Percentiles rank a stretch among this genome's conserved stretches.
Conservation (phyloP, 768 basidiomycete genomes). For the Phaffia australis region DNA sequence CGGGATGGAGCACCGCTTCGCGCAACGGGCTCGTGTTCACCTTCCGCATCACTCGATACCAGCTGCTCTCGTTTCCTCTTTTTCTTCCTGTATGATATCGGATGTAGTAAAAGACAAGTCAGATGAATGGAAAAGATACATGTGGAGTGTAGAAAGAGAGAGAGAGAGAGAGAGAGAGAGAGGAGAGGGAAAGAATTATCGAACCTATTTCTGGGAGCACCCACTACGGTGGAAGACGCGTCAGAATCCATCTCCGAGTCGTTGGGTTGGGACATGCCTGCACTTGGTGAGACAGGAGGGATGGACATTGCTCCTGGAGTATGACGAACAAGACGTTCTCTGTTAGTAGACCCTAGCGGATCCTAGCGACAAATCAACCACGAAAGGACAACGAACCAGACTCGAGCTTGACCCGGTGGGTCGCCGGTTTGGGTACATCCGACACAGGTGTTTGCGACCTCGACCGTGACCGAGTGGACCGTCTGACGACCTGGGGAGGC, state of each 20-base stretch:
- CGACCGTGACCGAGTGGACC: not conserved
- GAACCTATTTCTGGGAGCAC: not conserved
- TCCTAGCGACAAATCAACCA: too few species aligned
- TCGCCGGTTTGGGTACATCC: too few species aligned
- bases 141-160: not conserved
- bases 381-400: too few species aligned
- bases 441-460: not conserved
- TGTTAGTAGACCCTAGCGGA: not conserved
- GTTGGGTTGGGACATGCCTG: not conserved
- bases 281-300: not conserved
- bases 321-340: not conserved
- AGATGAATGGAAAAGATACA: not conserved
- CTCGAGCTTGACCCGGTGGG: too few species aligned
- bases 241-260: not conserved
- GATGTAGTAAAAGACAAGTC: not conserved
- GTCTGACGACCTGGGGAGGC: not conserved
- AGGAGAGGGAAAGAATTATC: not conserved
- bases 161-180: not conserved
- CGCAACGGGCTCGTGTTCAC: not conserved
- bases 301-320: too few species aligned
- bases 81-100: slow-evolving; percentile 9
- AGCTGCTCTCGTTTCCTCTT: slow-evolving; percentile 22
- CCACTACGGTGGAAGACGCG: not conserved
- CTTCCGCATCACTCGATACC: slow-evolving; percentile 6
- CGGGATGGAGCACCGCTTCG: not conserved